phyloP scores from a whole-genome alignment of 495 filamentous ascomycete genomes.

The Neurospora intermedia region DNA sequence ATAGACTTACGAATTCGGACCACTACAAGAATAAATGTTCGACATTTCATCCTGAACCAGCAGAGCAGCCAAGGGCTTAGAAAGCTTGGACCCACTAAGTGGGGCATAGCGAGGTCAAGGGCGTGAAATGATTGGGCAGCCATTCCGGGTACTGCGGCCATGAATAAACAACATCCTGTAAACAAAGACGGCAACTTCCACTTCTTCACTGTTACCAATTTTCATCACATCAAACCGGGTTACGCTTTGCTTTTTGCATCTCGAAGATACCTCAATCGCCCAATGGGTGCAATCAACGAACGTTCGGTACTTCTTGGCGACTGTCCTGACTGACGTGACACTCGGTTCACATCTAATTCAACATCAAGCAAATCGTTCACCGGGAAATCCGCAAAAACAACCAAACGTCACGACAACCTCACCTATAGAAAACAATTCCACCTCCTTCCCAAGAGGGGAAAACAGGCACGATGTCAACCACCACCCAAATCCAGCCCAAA shows the following conservation, averaged over 20 bases:
- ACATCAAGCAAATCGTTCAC: background rate
- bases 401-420: background rate
- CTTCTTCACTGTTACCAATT: background rate
- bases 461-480: background rate
- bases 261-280: background rate
- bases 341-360: background rate
- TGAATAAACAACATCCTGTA: background rate
- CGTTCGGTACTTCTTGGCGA: background rate
- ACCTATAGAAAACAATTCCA: background rate
- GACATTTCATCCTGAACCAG: background rate
- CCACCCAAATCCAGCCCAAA: constrained; percentile 18
- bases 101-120: background rate
- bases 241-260: background rate
- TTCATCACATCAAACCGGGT: background rate
- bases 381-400: background rate
- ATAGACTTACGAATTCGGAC: background rate
- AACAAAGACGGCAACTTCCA: background rate
- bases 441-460: background rate
- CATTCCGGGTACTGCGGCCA: background rate
- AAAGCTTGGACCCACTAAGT: background rate
- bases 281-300: background rate
- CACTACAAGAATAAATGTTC: background rate
- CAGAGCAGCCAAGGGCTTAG: background rate
- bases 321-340: background rate
- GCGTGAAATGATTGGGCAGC: background rate